Evolutionary conservation across 1,284 basidiomycete species (phyloP), one percentile per base, ranked within the genome.

Genomic region (Hortiboletus rubellus): DNA sequence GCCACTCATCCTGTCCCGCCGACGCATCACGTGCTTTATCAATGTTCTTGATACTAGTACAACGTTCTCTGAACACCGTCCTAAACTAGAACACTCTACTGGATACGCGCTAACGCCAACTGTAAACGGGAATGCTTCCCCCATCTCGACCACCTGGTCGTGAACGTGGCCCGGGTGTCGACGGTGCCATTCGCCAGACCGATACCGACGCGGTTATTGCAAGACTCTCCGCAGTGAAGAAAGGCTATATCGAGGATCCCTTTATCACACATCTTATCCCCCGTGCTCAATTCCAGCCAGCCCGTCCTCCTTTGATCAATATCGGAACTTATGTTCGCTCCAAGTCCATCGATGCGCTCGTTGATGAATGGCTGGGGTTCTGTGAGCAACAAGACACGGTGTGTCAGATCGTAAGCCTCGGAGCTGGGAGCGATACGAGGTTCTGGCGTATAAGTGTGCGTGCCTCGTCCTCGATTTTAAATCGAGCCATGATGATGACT

Each of bases 311-410:
- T 0, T 75, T 98, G 63, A 98, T 99, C 79, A 98, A 98, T 71
- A 82, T 98, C 46, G 96, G 96, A 9, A 99, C 96, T 1, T 92
- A 91, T 63, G 85, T 97, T 54, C 84, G 97, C 52, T 89, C 91
- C 0, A 79, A 82, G 47, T 88, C 85, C 2, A 85, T 98, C 46
- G 97, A 99, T 68, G 72, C 75, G 46, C 82, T 98, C 7, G 86
- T 97, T 0, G 76, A 87, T 22, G 72, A 79, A 45, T 98, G 94
- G 82, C 65, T 97, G 40, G 61, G 57, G 11, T 27, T 57, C 8
- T 72, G 66, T 18, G 66, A 72, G 18, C 61, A 52, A 41, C 66
- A 59, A 34, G 30, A 27, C 18, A 65, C 57, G 11, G 17, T 27
- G 6, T 71, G 66, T 27, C 69, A 71, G 47, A 68, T 67, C 47